Evolutionary conservation across 768 basidiomycete species (phyloP).

Genomic region (Russula olivacea): DNA sequence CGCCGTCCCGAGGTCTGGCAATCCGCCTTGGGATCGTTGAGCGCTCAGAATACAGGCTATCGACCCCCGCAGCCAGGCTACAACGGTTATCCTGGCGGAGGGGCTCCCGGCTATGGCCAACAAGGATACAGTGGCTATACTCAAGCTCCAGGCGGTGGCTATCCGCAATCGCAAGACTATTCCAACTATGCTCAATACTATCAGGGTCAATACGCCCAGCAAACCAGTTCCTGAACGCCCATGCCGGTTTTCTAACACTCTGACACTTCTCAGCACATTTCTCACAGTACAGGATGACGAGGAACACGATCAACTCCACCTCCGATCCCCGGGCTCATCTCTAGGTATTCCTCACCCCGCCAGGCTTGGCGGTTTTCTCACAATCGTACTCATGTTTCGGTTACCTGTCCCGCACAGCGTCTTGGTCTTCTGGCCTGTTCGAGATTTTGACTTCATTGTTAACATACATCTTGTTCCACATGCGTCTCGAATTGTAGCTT

Average conservation of each 20-base stretch:
- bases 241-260: conserved; percentile 32
- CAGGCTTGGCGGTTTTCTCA: conserved; percentile 17
- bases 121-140: conserved; percentile 24
- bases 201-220: conserved; percentile 81
- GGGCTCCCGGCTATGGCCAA: conserved; percentile 21
- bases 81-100: conserved; percentile 30
- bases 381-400: conserved; percentile 24
- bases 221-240: conserved; percentile 48
- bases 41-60: conserved; percentile 40
- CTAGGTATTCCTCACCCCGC: conserved; percentile 25
- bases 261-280: conserved; percentile 24
- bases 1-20: conserved; percentile 87
- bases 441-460: conserved; percentile 24
- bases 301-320: conserved; percentile 24
- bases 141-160: conserved; percentile 12
- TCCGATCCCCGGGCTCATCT: conserved; percentile 19
- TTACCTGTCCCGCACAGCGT: conserved; percentile 17
- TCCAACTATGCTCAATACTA: conserved; percentile 83
- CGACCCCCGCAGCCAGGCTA: conserved; percentile 70
- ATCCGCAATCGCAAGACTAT: conserved; percentile 59
- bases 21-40: conserved; percentile 39
- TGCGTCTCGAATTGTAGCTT: conserved; percentile 26
- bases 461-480: conserved; percentile 23
- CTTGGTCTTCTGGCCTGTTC: conserved; percentile 18
- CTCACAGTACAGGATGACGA: conserved; percentile 27